Percentiles rank a stretch among this genome's conserved stretches.
These are phyloP conservation scores for Citropsis articulata DNA, from an alignment of 345 rosid genomes.

Conservation along the genomic window DNA sequence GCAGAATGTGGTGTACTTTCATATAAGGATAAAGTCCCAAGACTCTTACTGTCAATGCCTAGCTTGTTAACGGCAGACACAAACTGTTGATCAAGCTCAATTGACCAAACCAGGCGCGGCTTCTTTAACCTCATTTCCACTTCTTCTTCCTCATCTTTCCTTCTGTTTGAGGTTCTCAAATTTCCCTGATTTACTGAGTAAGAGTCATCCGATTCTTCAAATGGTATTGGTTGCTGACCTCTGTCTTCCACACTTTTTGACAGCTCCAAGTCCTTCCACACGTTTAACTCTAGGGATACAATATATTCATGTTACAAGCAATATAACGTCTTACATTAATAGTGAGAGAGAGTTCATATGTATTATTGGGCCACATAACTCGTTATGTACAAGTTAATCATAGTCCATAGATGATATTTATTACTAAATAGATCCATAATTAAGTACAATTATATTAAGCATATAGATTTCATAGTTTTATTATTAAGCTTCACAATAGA, in stretches of 20 bases:
- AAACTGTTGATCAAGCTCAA: constrained; percentile 85
- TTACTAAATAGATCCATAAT: no score
- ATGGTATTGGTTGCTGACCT: constrained; percentile 42
- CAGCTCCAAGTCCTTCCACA: constrained; percentile 50
- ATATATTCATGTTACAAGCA: no score
- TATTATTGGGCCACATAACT: no score
- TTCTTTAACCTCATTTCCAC: constrained; percentile 69
- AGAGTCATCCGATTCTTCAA: constrained; percentile 56
- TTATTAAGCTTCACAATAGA: no score
- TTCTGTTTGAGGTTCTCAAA: constrained; percentile 47
- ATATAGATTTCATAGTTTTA: no score
- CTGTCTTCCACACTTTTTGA: constrained; percentile 57
- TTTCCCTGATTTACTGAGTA: constrained; percentile 61
- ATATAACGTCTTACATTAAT: no score
- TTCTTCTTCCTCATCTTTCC: constrained; percentile 64
- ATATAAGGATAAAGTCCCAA: neutral
- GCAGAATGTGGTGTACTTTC: neutral
- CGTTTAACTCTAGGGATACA: no score
- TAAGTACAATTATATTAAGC: no score
- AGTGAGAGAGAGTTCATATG: no score
- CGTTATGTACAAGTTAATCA: no score
- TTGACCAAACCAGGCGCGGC: constrained; percentile 83
- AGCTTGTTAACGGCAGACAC: constrained; percentile 82
- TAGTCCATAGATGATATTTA: no score
- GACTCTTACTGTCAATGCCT: constrained; percentile 78